Evolutionary conservation across 495 filamentous ascomycete genomes (phyloP).

Genomic region (Penicillium waksmanii): DNA sequence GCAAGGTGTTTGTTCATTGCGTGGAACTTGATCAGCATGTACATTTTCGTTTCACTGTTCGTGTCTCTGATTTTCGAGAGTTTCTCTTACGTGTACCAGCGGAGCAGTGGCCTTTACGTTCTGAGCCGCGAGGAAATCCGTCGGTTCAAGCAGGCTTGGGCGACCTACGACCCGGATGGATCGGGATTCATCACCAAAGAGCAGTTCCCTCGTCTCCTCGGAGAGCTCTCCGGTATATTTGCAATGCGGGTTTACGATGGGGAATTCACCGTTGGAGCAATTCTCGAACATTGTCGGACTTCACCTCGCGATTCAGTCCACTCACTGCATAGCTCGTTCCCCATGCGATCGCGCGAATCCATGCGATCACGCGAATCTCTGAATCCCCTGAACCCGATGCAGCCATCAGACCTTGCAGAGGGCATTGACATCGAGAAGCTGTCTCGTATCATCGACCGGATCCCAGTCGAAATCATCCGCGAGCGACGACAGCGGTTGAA

Average conservation of each 20-base stretch:
- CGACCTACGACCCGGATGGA: constrained; percentile 87
- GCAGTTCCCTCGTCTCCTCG: constrained; percentile 84
- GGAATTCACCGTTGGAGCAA: constrained; percentile 79
- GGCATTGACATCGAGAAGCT: constrained; percentile 81
- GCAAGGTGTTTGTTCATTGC: constrained; percentile 86
- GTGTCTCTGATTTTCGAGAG: constrained; percentile 99
- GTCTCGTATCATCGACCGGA: constrained; percentile 70
- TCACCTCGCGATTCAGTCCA: constrained; percentile 48
- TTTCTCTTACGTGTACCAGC: constrained; percentile 98
- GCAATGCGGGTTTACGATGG: constrained; percentile 96
- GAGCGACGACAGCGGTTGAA: constrained; percentile 78
- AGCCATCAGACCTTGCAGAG: constrained; percentile 52
- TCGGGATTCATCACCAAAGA: constrained; percentile 92
- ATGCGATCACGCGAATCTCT: constrained; percentile 29
- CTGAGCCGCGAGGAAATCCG: constrained; percentile 91
- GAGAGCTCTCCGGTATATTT: constrained; percentile 90
- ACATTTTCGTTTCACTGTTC: constrained; percentile 98
- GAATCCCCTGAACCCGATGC: constrained; percentile 19
- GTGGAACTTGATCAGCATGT: constrained; percentile 99
- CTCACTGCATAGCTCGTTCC: constrained; percentile 18
- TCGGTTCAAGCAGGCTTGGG: constrained; percentile 98
- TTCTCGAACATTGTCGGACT: constrained; percentile 79
- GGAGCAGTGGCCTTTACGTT: constrained; percentile 75
- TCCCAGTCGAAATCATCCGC: constrained; percentile 76
- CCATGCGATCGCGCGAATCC: constrained; percentile 29